Evolutionary conservation across 78 protist species (phyloP).

Genomic region (Speleostelium caveatum): DNA sequence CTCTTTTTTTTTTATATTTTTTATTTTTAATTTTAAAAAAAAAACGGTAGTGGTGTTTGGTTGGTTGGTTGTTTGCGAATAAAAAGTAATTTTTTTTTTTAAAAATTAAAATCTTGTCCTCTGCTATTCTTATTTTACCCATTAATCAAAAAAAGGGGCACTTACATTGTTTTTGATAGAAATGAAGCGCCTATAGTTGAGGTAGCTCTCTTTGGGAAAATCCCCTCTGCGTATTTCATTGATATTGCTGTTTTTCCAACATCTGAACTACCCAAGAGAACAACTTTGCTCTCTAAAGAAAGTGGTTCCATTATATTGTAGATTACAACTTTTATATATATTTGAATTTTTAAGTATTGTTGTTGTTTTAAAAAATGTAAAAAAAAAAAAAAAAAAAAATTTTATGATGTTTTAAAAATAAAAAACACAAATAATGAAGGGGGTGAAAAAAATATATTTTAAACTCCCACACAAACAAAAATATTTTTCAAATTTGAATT

Average conservation of each 20-base stretch:
- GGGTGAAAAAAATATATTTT: no score
- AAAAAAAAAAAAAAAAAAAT: no score
- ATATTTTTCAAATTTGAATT: no score
- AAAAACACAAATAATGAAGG: no score
- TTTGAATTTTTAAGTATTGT: no score
- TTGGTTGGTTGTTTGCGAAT: not conserved
- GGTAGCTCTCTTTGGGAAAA: constrained; percentile 30
- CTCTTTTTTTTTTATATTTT: constrained; percentile 4
- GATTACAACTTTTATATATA: no score
- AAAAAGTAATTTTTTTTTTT: not conserved
- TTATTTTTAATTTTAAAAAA: not conserved
- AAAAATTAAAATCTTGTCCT: not conserved
- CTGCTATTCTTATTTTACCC: no score
- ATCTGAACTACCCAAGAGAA: constrained; percentile 43
- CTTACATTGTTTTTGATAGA: constrained; percentile 48
- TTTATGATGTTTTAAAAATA: no score
- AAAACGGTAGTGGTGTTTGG: not conserved
- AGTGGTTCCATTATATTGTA: not conserved
- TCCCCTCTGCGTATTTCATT: constrained; percentile 48
- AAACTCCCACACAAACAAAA: no score
- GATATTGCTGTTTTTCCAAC: constrained; percentile 66
- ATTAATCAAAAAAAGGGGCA: not conserved
- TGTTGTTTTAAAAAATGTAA: no score
- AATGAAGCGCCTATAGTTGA: constrained; percentile 61
- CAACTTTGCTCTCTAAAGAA: constrained; percentile 41